Base-by-base conservation (phyloP, 768 basidiomycete species). In the Crassisporium funariophilum region DNA sequence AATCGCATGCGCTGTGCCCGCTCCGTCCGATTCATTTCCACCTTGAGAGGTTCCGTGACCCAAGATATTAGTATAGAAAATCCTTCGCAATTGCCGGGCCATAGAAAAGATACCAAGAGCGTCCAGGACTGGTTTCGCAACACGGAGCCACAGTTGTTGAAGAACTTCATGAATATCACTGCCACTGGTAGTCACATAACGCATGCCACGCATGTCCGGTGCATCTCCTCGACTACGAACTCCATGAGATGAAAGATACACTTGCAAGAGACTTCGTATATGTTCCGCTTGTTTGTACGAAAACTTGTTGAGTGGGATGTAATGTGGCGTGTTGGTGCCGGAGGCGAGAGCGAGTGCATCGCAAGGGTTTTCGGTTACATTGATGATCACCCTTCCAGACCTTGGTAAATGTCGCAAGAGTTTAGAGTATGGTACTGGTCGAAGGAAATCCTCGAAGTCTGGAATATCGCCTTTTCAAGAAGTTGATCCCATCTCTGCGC, bases 121-220 rank as follows among this genome's bases (percentile, higher is more conserved):
- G 23, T 59, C 38, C 2, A 64, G 47, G 6, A 64, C 45, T 24
- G 62, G 62, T 22, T 56, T 49, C 10, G 54, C 58, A 23, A 61
- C 38, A 12, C 44, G 31, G 20, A 13, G 16, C 62, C 62, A 64
- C n/a, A 60, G 55, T 40, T 48, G 54, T 25, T 34, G 16, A 11
- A 60, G 51, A 44, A 50, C 31, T n/a, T n/a, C n/a, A n/a, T n/a
- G n/a, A n/a, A n/a, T n/a, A n/a, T n/a, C n/a, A n/a, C n/a, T n/a
- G n/a, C n/a, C n/a, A n/a, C n/a, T n/a, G n/a, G n/a, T 22, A 24
- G 15, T 12, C 20, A 19, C 36, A 54, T 43, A 12, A 17, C 20
- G 6, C 21, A 41, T 11, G 13, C 27, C 9, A 23, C n/a, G 10
- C 23, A 9, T 5, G 15, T 16, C 10, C 25, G n/a, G 7, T 17